Conservation (phyloP, 495 filamentous ascomycete species). For the Penicillium manginii region DNA sequence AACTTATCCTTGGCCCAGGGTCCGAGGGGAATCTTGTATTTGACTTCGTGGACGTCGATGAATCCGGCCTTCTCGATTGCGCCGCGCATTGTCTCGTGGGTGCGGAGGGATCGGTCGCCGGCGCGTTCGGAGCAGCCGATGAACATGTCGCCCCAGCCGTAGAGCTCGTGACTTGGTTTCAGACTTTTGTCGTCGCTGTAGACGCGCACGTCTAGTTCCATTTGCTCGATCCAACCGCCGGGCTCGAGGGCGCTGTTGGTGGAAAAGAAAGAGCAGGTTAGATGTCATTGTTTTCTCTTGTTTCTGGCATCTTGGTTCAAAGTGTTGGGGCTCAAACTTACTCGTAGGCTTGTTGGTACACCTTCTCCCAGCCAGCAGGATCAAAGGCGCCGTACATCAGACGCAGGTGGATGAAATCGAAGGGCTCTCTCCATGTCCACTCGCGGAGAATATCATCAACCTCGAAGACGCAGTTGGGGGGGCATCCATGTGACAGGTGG, state of each 20-base stretch:
- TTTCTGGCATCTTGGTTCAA: neutral
- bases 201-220: neutral
- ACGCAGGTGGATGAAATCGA: neutral
- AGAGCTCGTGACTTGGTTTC: neutral
- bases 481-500: conserved; percentile 4
- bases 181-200: neutral
- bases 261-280: neutral
- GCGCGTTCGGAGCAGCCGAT: neutral
- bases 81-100: neutral
- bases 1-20: conserved; percentile 1
- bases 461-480: neutral
- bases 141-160: conserved; percentile 2
- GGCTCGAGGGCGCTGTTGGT: neutral
- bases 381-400: conserved; percentile 2
- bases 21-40: neutral
- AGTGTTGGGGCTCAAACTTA: neutral
- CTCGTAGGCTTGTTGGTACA: conserved; percentile 2
- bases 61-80: neutral
- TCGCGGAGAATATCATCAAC: neutral
- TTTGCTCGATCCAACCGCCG: conserved; percentile 1
- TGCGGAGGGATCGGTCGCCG: neutral
- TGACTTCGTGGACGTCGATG: conserved; percentile 1
- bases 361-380: neutral
- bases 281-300: neutral
- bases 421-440: conserved; percentile 1